Conservation (phyloP, 139 green algal species). For the Picochlorum sp. region DNA sequence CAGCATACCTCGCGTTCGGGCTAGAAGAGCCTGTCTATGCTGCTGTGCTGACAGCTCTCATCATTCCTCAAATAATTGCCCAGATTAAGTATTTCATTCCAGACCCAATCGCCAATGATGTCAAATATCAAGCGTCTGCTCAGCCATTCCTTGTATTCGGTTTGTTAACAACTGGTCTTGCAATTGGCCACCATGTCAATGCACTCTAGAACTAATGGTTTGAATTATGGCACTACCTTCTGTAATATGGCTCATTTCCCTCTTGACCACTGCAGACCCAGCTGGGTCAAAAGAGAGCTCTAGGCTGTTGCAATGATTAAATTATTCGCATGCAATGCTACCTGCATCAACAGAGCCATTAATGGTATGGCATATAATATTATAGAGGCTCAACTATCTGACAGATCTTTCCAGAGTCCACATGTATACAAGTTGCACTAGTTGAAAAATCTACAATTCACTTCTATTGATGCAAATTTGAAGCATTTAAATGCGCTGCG, state of each 20-base stretch:
- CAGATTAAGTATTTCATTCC: slow-evolving; percentile 94
- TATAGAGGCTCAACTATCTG: no score
- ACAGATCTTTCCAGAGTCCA: no score
- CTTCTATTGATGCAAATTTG: no score
- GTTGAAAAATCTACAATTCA: no score
- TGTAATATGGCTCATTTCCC: neutral
- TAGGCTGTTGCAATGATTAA: no score
- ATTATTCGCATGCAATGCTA: no score
- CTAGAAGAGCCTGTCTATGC: slow-evolving; percentile 78
- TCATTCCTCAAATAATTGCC: slow-evolving; percentile 88
- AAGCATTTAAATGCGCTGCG: no score
- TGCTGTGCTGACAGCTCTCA: slow-evolving; percentile 76
- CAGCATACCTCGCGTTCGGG: slow-evolving; percentile 72
- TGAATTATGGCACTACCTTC: neutral
- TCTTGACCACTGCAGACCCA: no score
- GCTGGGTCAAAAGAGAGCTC: no score
- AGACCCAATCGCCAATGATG: slow-evolving; percentile 95
- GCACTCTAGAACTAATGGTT: neutral
- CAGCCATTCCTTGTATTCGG: slow-evolving; percentile 96
- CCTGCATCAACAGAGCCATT: no score
- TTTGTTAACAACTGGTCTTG: slow-evolving; percentile 87
- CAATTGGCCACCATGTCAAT: slow-evolving; percentile 55
- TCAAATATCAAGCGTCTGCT: slow-evolving; percentile 64
- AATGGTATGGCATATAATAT: no score
- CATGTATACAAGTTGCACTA: no score